Percentiles rank a stretch among this genome's conserved stretches.
Evolutionary conservation across 768 basidiomycete genomes (phyloP).

Genomic region (Scleroderma bovista): DNA sequence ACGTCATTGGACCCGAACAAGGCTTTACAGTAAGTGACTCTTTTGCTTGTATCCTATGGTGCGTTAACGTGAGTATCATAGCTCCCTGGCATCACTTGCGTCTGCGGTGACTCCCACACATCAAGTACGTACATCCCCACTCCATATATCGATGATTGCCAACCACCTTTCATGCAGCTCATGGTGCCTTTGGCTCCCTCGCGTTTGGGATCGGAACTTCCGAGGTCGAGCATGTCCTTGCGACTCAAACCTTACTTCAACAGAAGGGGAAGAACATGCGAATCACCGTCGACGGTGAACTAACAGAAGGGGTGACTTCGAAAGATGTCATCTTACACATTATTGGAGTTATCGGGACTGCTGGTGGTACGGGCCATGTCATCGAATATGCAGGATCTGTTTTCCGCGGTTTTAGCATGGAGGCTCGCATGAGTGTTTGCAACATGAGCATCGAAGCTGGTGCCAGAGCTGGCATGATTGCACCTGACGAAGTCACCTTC

Average conservation of each 20-base stretch:
- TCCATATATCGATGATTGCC: neutral
- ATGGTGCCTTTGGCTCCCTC: conserved; percentile 89
- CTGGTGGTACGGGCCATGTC: conserved; percentile 86
- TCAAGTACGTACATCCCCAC: conserved; percentile 59
- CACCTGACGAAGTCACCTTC: conserved; percentile 85
- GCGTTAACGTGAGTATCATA: conserved; percentile 19
- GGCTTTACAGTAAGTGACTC: conserved; percentile 68
- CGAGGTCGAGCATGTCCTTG: conserved; percentile 91
- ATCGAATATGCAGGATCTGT: conserved; percentile 92
- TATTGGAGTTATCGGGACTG: conserved; percentile 89
- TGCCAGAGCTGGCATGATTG: conserved; percentile 89
- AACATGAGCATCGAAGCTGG: conserved; percentile 97
- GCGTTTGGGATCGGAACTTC: conserved; percentile 94
- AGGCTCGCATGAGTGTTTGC: conserved; percentile 86
- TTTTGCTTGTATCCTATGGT: neutral
- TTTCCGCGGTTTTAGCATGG: conserved; percentile 81
- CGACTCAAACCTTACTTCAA: conserved; percentile 85
- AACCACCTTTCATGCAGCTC: conserved; percentile 43
- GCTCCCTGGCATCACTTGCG: conserved; percentile 76
- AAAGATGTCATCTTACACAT: conserved; percentile 91
- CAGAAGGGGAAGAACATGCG: conserved; percentile 91
- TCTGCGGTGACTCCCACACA: conserved; percentile 92
- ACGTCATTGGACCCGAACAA: conserved; percentile 91
- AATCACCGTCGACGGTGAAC: conserved; percentile 78
- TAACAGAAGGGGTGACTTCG: conserved; percentile 76